Evolutionary conservation across 2,329 filamentous ascomycete species (phyloP), one percentile per base, ranked within the genome.

Genomic region (Fusarium sp.): DNA sequence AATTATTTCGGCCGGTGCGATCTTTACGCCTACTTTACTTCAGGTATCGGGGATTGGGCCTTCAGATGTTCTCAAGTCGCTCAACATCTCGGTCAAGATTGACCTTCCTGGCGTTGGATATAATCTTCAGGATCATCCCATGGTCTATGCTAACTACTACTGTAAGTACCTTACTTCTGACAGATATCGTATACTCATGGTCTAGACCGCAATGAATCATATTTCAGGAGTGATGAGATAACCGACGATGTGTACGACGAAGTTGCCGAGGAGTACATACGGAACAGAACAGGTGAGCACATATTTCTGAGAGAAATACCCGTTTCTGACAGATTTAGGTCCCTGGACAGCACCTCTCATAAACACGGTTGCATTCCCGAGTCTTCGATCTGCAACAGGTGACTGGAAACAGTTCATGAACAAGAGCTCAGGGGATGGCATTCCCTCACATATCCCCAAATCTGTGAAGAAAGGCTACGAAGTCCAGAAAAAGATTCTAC

Each of bases 341-440:
- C 70, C 68, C 15, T 72, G 58, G 58, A 72, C 70, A 44, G 68
- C 70, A 8, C 68, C 70, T 12, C 57, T 72, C 17, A 57, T 72
- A 36, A 72, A 63, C 54, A 71, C 63, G 0, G 63, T 68, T 47
- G 68, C 50, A 10, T 72, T 68, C 11, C 44, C 64, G 20, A 57
- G 15, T 44, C 58, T 73, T 26, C 39, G 44, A 6, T 63, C 45
- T 13, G 63, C 62, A 12, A 64, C 54, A 6, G 28, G 61, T 10
- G 54, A 60, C 12, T 67, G 39, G 68, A 28, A 60, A 39, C 18
- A 59, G 18, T 63, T 59, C 18, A 36, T 68, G n/a, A 38, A 48
- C 15, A 61, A 54, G n/a, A 63, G 63, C n/a, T 64, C 59, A 3
- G 63, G 17, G 14, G 14, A 62, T 20, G 55, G 47, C 3, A 6